phyloP scores from a whole-genome alignment of 2,329 filamentous ascomycete species.

The Colletotrichum magnum region DNA sequence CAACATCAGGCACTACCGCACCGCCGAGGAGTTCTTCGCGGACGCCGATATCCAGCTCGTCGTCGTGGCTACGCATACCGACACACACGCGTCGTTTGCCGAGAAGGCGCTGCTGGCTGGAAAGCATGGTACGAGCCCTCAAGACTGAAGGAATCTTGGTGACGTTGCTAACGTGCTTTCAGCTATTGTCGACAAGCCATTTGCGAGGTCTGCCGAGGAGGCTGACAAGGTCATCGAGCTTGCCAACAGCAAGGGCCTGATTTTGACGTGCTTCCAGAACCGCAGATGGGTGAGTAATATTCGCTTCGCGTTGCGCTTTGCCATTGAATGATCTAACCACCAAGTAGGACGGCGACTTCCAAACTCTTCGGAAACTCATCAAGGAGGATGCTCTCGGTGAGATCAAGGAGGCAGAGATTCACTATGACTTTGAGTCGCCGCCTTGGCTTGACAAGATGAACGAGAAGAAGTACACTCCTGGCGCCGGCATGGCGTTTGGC shows the following conservation, averaged over 20 bases:
- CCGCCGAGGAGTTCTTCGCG: slow-evolving; percentile 70
- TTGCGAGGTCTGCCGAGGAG: slow-evolving; percentile 71
- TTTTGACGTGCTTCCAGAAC: slow-evolving; percentile 68
- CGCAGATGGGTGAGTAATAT: slow-evolving; percentile 28
- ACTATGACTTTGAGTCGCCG: slow-evolving; percentile 71
- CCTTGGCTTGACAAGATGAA: slow-evolving; percentile 54
- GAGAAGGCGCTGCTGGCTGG: slow-evolving; percentile 69
- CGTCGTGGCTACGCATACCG: slow-evolving; percentile 69
- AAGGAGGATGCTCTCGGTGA: slow-evolving; percentile 68
- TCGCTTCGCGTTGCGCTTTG: neutral
- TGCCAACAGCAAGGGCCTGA: slow-evolving; percentile 59
- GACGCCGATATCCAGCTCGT: slow-evolving; percentile 73
- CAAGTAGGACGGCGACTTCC: slow-evolving; percentile 70
- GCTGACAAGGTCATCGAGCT: slow-evolving; percentile 67
- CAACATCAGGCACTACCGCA: slow-evolving; percentile 68
- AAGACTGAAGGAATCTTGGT: neutral
- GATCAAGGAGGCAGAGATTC: slow-evolving; percentile 75
- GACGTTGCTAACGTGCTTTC: no score
- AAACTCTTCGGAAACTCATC: slow-evolving; percentile 70
- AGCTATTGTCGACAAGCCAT: slow-evolving; percentile 78
- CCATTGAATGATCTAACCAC: neutral
- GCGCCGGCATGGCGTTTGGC: slow-evolving; percentile 58
- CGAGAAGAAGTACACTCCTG: slow-evolving; percentile 51
- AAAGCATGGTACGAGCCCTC: slow-evolving; percentile 64
- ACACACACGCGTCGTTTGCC: slow-evolving; percentile 65